Base-by-base conservation (phyloP, 345 rosid genomes). In the Brassica juncea region DNA sequence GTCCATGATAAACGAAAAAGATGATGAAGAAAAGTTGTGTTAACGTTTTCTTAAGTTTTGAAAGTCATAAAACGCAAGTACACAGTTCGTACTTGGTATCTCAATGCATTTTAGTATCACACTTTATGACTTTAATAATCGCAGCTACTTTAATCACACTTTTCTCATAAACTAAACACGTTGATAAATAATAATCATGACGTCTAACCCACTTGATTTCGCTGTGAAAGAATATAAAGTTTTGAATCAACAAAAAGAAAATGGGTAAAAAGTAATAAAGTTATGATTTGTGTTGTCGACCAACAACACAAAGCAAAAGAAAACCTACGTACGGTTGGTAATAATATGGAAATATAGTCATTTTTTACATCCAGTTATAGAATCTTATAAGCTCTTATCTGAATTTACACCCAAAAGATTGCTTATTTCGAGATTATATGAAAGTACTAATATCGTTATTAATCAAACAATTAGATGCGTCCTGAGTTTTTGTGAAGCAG, bases 21-120 rank as follows among this genome's bases (percentile, higher is more conserved):
- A 69, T 0, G 25, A 34, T 35, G 64, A 62, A 54, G 70, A 77
- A 70, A 77, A 49, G 71, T 63, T 61, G 4, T 52, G 2, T 49
- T 32, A 52, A 23, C 55, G 66, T 30, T 68, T 63, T 71, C 47
- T 15, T 1, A 64, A 27, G 66, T 77, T 71, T 64, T 71, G 76
- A 71, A 64, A 54, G 44, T 37, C 19, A 27, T 57, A 19, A 15
- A 66, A 27, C 44, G 23, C 34, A 71, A 64, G 81, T 71, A 77
- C 81, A 27, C 66, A 37, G 66, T 30, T 23, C n/a, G 75, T 77
- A 77, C 80, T 28, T 47, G 10, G 70, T 77, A 69, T 68, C 63
- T 31, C 32, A 14, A 5, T 77, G 68, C 49, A 49, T 58, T 58
- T 21, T 70, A 42, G 68, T 62, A 61, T 34, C 75, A 34, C 65